phyloP scores from a whole-genome alignment of 768 basidiomycete species.

The Amanita brunnescens region DNA sequence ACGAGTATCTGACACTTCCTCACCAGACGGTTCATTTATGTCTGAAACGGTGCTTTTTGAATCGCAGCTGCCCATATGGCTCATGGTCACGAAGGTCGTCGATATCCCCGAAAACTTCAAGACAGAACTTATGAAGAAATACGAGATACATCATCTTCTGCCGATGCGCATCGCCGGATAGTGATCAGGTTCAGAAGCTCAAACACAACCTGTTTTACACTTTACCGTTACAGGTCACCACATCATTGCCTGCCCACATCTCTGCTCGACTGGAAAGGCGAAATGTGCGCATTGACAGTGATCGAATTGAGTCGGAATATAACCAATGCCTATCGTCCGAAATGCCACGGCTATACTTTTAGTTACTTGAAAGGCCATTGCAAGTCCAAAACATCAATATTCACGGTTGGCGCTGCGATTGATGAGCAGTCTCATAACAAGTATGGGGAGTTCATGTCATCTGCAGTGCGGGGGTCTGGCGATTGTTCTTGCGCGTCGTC shows the following conservation, averaged over 20 bases:
- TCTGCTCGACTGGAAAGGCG: constrained; percentile 40
- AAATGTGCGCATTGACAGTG: constrained; percentile 32
- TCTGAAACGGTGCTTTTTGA: neutral
- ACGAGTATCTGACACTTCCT: constrained; percentile 7
- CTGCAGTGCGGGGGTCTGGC: too few species aligned
- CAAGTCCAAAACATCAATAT: constrained; percentile 9
- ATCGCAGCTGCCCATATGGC: neutral
- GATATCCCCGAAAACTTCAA: neutral
- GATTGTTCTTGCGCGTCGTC: too few species aligned
- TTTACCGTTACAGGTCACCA: constrained; percentile 32
- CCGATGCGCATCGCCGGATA: constrained; percentile 23
- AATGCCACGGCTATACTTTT: constrained; percentile 30
- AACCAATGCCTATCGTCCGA: constrained; percentile 34
- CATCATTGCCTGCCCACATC: constrained; percentile 36
- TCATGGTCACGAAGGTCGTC: neutral
- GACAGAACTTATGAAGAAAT: neutral
- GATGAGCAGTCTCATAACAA: too few species aligned
- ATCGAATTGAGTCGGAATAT: constrained; percentile 25
- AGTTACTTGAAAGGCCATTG: constrained; percentile 23
- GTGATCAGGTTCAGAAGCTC: neutral
- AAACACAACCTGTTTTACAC: constrained; percentile 31
- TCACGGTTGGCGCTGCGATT: constrained; percentile 39
- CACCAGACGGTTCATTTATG: neutral
- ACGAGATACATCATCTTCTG: constrained; percentile 20
- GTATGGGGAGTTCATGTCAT: too few species aligned